Evolutionary conservation across 768 basidiomycete species (phyloP).

Genomic region (Leccinum broughii): DNA sequence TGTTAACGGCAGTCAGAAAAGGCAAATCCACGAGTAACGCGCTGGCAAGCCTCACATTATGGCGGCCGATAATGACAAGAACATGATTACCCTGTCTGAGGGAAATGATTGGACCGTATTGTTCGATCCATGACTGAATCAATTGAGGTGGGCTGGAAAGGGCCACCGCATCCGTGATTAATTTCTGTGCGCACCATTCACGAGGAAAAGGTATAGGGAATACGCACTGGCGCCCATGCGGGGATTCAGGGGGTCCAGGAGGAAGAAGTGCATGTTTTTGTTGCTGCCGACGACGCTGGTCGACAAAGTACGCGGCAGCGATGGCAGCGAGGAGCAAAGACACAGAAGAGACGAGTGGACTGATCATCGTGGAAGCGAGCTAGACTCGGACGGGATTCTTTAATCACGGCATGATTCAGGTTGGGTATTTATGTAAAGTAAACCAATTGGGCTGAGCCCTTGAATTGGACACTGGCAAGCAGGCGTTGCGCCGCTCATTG

Average conservation of each 20-base stretch:
- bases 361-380: neutral
- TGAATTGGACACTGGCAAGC: neutral
- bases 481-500: neutral
- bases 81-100: constrained; percentile 25
- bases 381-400: no score
- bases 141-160: constrained; percentile 15
- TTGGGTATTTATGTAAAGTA: neutral
- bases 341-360: neutral
- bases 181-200: neutral
- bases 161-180: neutral
- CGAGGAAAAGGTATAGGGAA: no score
- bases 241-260: constrained; percentile 22
- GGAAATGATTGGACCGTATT: constrained; percentile 30
- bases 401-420: neutral
- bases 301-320: constrained; percentile 7
- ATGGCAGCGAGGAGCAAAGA: neutral
- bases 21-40: neutral
- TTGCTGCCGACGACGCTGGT: constrained; percentile 1
- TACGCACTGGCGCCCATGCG: constrained; percentile 23
- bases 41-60: constrained; percentile 9
- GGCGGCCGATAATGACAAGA: constrained; percentile 28
- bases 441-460: neutral
- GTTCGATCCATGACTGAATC: constrained; percentile 27
- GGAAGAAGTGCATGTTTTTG: constrained; percentile 17
- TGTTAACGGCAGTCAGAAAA: neutral